These are phyloP conservation scores for Angophora floribunda DNA, from an alignment of 345 rosid genomes.

Conservation along the genomic window DNA sequence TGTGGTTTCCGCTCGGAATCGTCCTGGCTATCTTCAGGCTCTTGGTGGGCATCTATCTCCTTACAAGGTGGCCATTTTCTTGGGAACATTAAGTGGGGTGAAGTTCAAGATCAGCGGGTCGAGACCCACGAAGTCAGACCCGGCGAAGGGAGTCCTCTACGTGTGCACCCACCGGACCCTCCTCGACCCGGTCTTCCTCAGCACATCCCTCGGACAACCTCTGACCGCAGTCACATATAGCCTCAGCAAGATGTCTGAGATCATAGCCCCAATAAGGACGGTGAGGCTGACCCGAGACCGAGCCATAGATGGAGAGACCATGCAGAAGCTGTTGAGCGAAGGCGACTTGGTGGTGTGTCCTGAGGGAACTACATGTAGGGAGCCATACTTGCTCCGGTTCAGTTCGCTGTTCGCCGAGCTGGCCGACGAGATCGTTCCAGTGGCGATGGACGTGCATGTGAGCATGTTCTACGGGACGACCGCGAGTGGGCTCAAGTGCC, in stretches of 20 bases:
- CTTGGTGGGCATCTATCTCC: conserved; percentile 46
- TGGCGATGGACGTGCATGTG: conserved; percentile 57
- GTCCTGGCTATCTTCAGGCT: conserved; percentile 54
- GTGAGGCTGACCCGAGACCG: conserved; percentile 75
- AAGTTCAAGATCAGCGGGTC: conserved; percentile 22
- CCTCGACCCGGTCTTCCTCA: conserved; percentile 77
- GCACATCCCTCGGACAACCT: conserved; percentile 44
- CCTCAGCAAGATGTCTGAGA: conserved; percentile 76
- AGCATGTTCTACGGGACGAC: conserved; percentile 92
- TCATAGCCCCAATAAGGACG: conserved; percentile 73
- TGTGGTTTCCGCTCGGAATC: conserved; percentile 74
- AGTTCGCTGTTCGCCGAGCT: conserved; percentile 89
- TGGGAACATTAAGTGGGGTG: conserved; percentile 43
- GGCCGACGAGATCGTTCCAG: conserved; percentile 76
- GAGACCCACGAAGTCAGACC: background rate
- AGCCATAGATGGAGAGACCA: conserved; percentile 52
- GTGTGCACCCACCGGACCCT: conserved; percentile 89
- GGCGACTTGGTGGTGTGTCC: conserved; percentile 93
- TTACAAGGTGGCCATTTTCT: conserved; percentile 28
- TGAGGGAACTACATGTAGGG: conserved; percentile 94
- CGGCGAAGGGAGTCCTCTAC: conserved; percentile 54
- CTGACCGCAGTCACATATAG: conserved; percentile 88
- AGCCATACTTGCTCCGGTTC: conserved; percentile 81
- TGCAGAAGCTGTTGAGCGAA: conserved; percentile 52
- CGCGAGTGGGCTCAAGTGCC: conserved; percentile 75